Evolutionary conservation across 1,284 basidiomycete species (phyloP), one percentile per base, ranked within the genome.

Genomic region (Mycosarcoma mackinlayi): DNA sequence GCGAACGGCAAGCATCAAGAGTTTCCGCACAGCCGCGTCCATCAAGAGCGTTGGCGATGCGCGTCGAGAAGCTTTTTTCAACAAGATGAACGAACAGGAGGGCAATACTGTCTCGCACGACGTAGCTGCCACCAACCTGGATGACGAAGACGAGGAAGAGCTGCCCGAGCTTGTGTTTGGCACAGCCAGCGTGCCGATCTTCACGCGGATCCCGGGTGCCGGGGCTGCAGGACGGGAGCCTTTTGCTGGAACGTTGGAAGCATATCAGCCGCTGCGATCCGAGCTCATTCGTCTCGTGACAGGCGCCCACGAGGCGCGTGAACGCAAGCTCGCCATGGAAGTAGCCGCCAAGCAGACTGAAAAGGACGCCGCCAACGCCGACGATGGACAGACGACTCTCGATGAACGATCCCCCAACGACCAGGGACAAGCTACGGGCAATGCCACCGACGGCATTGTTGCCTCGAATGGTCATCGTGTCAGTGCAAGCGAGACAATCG

Each of bases 151-250:
- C 27, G 76, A 76, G 53, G 77, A 78, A 37, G 76, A 78, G 59
- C 59, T 79, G 14, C 76, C 77, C 1, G 77, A 79, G 61, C 68
- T 79, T 34, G 68, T 79, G 28, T 76, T 79, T 59, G 77, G 77
- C 27, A 79, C 77, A 1, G 76, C 77, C 16, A 70, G 63, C n/a
- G 76, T 77, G n/a, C 77, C 77, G n/a, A 62, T 79, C 37, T 79
- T 68, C 28, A 41, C 67, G 11, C 61, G 71, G 7, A 53, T 59
- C 4, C 9, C 41, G 3, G 45, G 55, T 13, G 18, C 38, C 18
- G 18, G 27, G 6, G 38, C 50, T 28, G 35, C 50, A 1, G 48
- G 42, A 9, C 39, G 60, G 21, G 55, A 66, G 42, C 49, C 63
- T 0, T 65, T 65, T 19, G 41, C 50, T 2, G 67, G 57, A 45